Evolutionary conservation across 2,329 filamentous ascomycete species (phyloP), one percentile per base, ranked within the genome.

Genomic region (Ascomycota sp.): DNA sequence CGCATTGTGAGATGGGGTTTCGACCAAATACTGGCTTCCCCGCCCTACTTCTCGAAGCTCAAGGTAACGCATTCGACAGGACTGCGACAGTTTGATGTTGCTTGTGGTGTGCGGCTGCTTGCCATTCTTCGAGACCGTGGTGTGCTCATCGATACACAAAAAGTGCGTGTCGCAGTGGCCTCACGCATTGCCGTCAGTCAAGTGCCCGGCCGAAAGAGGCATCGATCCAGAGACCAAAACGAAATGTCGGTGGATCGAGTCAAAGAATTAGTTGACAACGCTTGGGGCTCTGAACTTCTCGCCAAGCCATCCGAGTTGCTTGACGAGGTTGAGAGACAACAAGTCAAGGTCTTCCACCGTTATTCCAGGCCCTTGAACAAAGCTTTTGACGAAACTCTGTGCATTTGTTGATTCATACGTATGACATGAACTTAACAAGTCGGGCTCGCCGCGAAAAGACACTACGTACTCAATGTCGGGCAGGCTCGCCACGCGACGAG

Each of bases 1-100:
- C 44, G 46, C 2, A 52, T 66, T 11, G 39, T 65, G 7, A 49
- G 60, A 27, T 64, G 57, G 52, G 56, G 57, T 0, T 66, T 67
- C 35, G 49, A 58, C 36, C 44, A 52, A 33, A 51, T 47, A 9
- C 34, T 53, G 21, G 44, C 48, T 2, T 40, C 41, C 21, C 29
- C 40, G 25, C 44, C 48, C 7, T 33, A 31, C 7, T 33, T 27
- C 11, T 16, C 31, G 25, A 33, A 44, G 8, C 35, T 44, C 7
- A 25, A 39, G n/a, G 36, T 25, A 6, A 25, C 35, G 10, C 36
- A 37, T 13, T 27, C 38, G 6, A 9, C 34, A 25, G 40, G 36
- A 8, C 37, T 46, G 8, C 33, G 41, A 8, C 43, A 41, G 25
- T 53, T 48, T 33, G 51, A 55, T 34, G 27, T 58, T 31, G 52